These are phyloP conservation scores for Prunus mira DNA, from an alignment of 306 rosid genomes.

Conservation along the genomic window DNA sequence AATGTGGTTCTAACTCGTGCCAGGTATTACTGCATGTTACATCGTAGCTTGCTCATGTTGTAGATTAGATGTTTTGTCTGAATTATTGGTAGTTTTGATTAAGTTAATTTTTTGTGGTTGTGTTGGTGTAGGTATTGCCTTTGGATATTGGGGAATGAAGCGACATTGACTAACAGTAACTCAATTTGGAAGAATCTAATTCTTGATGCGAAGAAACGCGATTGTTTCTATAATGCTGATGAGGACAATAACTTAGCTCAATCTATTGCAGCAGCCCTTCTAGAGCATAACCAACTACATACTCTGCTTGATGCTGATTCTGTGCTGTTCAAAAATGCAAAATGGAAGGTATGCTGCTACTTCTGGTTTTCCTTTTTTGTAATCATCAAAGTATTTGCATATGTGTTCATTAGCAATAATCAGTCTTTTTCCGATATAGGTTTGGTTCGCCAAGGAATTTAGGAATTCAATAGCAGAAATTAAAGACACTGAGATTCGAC, in stretches of 20 bases:
- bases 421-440: not conserved
- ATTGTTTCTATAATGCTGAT: too few species aligned
- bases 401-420: not conserved
- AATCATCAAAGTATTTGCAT: not conserved
- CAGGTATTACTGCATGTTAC: not conserved
- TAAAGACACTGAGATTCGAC: not conserved
- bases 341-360: conserved; percentile 28
- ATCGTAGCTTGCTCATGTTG: too few species aligned
- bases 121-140: not conserved
- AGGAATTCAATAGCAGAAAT: not conserved
- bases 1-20: too few species aligned
- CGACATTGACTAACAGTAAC: too few species aligned
- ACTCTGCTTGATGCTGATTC: conserved; percentile 1
- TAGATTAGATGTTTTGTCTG: not conserved
- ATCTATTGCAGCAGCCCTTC: conserved; percentile 6
- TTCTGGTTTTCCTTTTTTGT: not conserved
- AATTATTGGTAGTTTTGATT: too few species aligned
- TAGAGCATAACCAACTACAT: not conserved
- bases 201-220: too few species aligned
- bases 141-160: too few species aligned
- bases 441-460: not conserved
- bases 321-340: conserved; percentile 6
- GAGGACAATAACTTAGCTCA: conserved; percentile 5
- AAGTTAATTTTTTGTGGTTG: too few species aligned
- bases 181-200: too few species aligned